These are phyloP conservation scores for Candida pseudoviswanathii DNA, from an alignment of 1,139 yeast genomes.

Conservation along the genomic window DNA sequence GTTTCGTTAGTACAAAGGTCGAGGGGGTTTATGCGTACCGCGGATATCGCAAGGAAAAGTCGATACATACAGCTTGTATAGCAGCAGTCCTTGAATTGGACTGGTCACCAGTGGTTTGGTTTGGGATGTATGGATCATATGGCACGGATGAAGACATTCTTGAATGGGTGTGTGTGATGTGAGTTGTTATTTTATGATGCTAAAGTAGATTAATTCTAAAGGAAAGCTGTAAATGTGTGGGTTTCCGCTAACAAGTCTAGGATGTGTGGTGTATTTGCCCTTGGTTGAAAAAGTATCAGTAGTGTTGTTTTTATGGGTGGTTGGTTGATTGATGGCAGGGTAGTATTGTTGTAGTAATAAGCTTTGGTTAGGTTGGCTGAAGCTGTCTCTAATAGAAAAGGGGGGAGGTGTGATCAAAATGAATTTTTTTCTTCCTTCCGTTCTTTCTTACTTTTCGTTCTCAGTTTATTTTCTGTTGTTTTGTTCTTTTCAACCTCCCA, in stretches of 20 bases:
- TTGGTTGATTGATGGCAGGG: neutral
- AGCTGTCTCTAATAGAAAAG: neutral
- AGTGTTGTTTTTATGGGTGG: no score
- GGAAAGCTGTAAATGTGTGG: neutral
- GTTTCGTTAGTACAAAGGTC: constrained; percentile 19
- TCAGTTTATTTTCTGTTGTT: constrained; percentile 1
- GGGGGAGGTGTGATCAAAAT: constrained; percentile 1
- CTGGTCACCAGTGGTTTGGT: constrained; percentile 54
- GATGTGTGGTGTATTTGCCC: neutral
- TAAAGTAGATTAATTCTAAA: no score
- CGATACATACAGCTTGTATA: constrained; percentile 72
- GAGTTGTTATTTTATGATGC: no score
- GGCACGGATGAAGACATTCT: constrained; percentile 81
- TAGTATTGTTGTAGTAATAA: neutral
- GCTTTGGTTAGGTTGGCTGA: neutral
- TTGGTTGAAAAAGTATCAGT: neutral
- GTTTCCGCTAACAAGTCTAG: neutral
- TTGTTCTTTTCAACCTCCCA: neutral
- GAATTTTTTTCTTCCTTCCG: constrained; percentile 9
- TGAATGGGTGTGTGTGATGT: neutral
- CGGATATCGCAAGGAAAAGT: neutral
- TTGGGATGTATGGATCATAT: constrained; percentile 87
- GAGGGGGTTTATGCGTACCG: neutral
- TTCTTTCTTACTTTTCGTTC: constrained; percentile 9
- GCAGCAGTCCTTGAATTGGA: constrained; percentile 76